Percentiles rank a stretch among this genome's conserved stretches.
Evolutionary conservation across 2,329 filamentous ascomycete species (phyloP).

Genomic region (Penicillium sp.): DNA sequence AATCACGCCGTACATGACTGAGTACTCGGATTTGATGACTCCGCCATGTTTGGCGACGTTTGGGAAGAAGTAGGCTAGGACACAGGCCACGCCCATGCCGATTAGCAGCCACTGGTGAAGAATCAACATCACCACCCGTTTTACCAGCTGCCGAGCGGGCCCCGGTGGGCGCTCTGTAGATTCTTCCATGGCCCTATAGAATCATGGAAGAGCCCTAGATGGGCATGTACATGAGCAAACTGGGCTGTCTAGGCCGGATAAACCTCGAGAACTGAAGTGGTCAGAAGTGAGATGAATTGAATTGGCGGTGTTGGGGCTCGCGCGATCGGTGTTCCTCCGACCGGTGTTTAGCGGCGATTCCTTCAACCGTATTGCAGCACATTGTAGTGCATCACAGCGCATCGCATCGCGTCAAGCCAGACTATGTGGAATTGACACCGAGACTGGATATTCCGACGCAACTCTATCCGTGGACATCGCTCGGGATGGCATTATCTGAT

Average conservation of each 20-base stretch:
- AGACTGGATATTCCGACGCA: not conserved
- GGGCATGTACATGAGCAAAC: not conserved
- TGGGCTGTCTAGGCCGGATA: too few relatives aligned
- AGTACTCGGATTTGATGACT: constrained; percentile 44
- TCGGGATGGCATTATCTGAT: constrained; percentile 4
- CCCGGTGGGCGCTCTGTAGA: constrained; percentile 1
- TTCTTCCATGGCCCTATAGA: constrained; percentile 11
- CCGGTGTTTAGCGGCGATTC: constrained; percentile 18
- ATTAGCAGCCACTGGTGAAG: constrained; percentile 68
- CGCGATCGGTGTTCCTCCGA: constrained; percentile 25
- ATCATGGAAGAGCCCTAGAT: too few relatives aligned
- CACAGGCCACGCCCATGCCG: constrained; percentile 59
- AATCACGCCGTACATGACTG: constrained; percentile 69
- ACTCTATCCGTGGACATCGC: not conserved
- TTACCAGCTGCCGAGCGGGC: constrained; percentile 15
- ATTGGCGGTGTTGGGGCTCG: constrained; percentile 8
- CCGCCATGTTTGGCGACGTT: constrained; percentile 54
- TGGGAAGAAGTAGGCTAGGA: constrained; percentile 60
- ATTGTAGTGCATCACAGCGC: not conserved
- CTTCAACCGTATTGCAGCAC: constrained; percentile 1
- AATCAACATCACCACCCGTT: constrained; percentile 31
- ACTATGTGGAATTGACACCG: not conserved
- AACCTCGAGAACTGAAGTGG: not conserved
- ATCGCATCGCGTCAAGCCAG: not conserved
- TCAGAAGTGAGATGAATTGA: not conserved